A percentile compares a stretch with the other conserved stretches of the same genome.
These are phyloP conservation scores for Leccinum fallax DNA, from an alignment of 1,284 basidiomycete genomes.

Conservation along the genomic window DNA sequence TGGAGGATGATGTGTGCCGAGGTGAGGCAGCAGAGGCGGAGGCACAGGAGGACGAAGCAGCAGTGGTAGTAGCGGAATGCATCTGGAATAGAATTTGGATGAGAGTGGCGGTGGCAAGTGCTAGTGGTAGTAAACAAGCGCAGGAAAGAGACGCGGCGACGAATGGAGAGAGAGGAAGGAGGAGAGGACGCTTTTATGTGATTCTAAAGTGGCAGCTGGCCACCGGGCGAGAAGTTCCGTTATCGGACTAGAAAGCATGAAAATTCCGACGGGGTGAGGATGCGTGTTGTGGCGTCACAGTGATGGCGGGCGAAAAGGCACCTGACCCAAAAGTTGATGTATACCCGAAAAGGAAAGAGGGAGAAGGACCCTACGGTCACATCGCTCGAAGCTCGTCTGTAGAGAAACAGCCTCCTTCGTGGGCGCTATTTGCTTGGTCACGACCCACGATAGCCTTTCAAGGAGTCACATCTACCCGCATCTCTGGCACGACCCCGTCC, in stretches of 20 bases:
- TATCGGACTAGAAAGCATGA: constrained; percentile 39
- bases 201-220: constrained; percentile 20
- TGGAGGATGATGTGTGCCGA: constrained; percentile 14
- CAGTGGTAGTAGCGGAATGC: constrained; percentile 20
- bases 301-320: constrained; percentile 39
- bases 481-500: constrained; percentile 19
- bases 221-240: constrained; percentile 37
- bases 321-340: constrained; percentile 31
- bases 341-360: constrained; percentile 24
- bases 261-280: constrained; percentile 38
- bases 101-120: background rate
- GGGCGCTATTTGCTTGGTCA: constrained; percentile 30
- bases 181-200: constrained; percentile 29
- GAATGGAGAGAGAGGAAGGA: background rate
- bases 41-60: constrained; percentile 9
- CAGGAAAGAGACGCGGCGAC: constrained; percentile 1
- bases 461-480: constrained; percentile 32
- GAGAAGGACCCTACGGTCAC: constrained; percentile 33
- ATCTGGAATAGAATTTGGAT: constrained; percentile 14
- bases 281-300: constrained; percentile 40
- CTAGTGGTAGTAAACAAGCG: background rate
- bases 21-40: constrained; percentile 16
- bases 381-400: constrained; percentile 34
- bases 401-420: constrained; percentile 16
- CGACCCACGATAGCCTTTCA: constrained; percentile 37